Evolutionary conservation across 1,284 basidiomycete genomes (phyloP), one percentile per base, ranked within the genome.

Genomic region (Vanrija pseudolonga): DNA sequence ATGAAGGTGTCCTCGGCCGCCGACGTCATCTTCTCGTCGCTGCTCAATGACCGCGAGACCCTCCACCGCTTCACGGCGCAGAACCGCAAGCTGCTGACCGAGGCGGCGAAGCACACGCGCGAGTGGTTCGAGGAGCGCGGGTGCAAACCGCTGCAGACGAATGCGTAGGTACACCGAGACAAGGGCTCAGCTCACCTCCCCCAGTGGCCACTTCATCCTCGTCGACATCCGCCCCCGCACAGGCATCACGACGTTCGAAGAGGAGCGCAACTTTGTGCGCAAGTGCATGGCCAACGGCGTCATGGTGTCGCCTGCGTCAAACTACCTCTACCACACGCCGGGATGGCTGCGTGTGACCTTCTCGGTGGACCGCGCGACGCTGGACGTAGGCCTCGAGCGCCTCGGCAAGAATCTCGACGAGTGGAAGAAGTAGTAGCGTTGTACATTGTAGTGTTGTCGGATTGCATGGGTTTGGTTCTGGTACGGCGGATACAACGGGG

Each of bases 1-100:
- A 69, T 69, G 63, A 73, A 73, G 57, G 69, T 76, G 32, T 68
- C 69, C 4, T 71, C 69, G 4, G 69, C 71, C 6, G 69, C 70
- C 15, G 73, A 76, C 49, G 67, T 70, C 42, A 71, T 74, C 54
- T 65, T 67, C 56, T 69, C 71, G 3, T 55, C 66, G 5, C 59
- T 72, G 8, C 50, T 71, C 2, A 67, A 63, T 32, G 65, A 72
- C 59, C 60, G 65, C 24, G 26, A 53, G 0, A 53, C 60, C 12
- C 62, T 73, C 20, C 53, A 61, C 9, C 51, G 47, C 24, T 69
- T 76, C 50, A 56, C 71, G 19, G 44, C 24, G 0, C 61, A 63
- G 40, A 76, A 74, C 57, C 53, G 56, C 17, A 44, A 37, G 2
- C 60, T 66, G 4, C 60, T 76, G 41, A 57, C 55, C n/a, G 70